Conservation (phyloP, 2,329 filamentous ascomycete species). For the Dothistroma pini region DNA sequence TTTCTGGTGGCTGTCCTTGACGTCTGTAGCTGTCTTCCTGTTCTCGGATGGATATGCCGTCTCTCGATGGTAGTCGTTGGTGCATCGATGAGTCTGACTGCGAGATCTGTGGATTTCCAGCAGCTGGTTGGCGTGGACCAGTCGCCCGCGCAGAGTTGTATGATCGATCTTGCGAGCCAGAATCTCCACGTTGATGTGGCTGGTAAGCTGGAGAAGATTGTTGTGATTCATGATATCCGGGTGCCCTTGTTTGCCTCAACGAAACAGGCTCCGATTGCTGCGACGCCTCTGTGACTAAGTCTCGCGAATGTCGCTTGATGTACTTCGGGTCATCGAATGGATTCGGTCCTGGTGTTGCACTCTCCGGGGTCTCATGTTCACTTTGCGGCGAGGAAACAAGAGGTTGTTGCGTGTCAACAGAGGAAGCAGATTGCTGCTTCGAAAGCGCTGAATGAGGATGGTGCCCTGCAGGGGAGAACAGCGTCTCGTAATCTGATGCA, state of each 20-base stretch:
- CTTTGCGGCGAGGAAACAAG: conserved; percentile 12
- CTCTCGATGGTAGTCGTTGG: conserved; percentile 10
- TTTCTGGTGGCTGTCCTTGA: conserved; percentile 10
- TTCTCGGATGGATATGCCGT: conserved; percentile 8
- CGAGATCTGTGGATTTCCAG: conserved; percentile 3
- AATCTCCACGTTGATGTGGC: background rate
- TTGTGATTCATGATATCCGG: background rate
- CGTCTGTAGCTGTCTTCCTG: conserved; percentile 14
- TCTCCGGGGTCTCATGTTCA: conserved; percentile 18
- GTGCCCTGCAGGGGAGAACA: background rate
- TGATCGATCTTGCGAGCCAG: background rate
- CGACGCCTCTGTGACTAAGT: conserved; percentile 11
- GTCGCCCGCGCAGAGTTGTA: background rate
- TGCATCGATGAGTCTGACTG: conserved; percentile 6
- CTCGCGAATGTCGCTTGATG: conserved; percentile 25
- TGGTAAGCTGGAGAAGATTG: conserved; percentile 4
- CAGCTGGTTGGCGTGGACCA: background rate
- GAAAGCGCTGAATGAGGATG: conserved; percentile 1
- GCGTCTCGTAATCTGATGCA: background rate
- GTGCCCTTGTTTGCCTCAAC: conserved; percentile 9
- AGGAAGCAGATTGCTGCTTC: conserved; percentile 12
- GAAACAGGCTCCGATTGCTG: conserved; percentile 9
- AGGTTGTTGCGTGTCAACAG: conserved; percentile 4
- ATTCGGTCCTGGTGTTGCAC: conserved; percentile 18
- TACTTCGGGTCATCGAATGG: conserved; percentile 31